Conservation (phyloP, 164 flowering plant genomes). For the Vitis amurensis region DNA sequence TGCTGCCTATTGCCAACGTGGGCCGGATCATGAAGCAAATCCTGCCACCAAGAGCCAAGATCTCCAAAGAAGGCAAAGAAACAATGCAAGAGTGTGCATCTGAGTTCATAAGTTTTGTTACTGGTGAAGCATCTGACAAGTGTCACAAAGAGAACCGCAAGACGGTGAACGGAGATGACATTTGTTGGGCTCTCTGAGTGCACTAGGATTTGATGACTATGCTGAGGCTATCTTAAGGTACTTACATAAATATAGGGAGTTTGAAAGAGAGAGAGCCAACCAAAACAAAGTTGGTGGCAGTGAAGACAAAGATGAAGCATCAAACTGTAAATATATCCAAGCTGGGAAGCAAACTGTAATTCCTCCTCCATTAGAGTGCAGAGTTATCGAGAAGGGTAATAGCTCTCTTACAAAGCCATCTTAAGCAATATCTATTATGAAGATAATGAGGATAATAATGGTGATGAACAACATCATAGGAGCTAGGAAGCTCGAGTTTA, state of each 20-base stretch:
- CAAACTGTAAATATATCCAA: background rate
- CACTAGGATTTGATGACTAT: constrained; percentile 71
- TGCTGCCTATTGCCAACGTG: constrained; percentile 71
- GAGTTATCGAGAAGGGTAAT: constrained; percentile 18
- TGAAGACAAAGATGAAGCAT: constrained; percentile 20
- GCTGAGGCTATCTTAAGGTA: constrained; percentile 54
- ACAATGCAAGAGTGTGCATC: constrained; percentile 81
- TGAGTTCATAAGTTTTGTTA: constrained; percentile 81
- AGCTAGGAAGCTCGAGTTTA: background rate
- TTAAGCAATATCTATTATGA: background rate
- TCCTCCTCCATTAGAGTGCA: constrained; percentile 16
- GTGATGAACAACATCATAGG: background rate
- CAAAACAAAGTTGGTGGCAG: constrained; percentile 23
- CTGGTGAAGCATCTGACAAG: constrained; percentile 75
- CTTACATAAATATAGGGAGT: constrained; percentile 57
- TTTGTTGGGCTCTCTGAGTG: constrained; percentile 73
- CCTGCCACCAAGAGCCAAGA: constrained; percentile 63
- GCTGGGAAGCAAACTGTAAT: constrained; percentile 6
- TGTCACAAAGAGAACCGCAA: constrained; percentile 85
- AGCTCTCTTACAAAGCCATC: constrained; percentile 12
- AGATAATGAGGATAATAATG: background rate
- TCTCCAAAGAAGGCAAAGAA: constrained; percentile 79
- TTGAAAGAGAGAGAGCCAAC: constrained; percentile 49
- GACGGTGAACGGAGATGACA: constrained; percentile 84
- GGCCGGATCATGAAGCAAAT: constrained; percentile 66